These are phyloP conservation scores for Metschnikowia bowlesiae DNA, from an alignment of 805 yeast genomes.

Conservation along the genomic window DNA sequence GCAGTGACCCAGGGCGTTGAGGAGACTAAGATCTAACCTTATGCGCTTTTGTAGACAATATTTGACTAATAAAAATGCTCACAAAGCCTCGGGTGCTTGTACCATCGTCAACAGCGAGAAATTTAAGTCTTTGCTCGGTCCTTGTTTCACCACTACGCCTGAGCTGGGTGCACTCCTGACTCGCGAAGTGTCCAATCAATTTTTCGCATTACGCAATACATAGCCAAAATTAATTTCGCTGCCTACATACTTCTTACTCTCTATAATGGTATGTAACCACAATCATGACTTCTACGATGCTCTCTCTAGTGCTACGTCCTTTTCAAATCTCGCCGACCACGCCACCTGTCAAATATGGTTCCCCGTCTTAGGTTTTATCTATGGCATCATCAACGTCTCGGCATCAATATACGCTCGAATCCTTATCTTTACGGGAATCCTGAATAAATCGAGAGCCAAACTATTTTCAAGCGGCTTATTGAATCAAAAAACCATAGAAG, in stretches of 20 bases:
- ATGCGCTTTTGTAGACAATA: not conserved
- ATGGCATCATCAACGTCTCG: no score
- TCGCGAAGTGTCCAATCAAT: constrained; percentile 13
- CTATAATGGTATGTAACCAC: constrained; percentile 14
- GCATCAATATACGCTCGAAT: no score
- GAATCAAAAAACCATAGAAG: no score
- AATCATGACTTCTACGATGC: not conserved
- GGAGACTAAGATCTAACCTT: not conserved
- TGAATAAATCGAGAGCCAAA: no score
- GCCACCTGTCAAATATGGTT: not conserved
- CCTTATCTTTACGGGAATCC: no score
- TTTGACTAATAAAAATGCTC: not conserved
- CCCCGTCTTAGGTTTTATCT: no score
- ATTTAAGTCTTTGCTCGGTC: not conserved
- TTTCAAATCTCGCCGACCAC: not conserved
- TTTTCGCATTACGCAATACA: constrained; percentile 13
- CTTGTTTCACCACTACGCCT: not conserved
- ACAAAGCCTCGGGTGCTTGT: not conserved
- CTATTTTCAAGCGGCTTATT: no score
- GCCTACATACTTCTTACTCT: not conserved
- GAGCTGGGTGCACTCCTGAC: constrained; percentile 1
- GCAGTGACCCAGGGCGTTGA: not conserved
- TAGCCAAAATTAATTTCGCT: not conserved
- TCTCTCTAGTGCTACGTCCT: not conserved
- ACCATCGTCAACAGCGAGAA: no score